Conservation (phyloP, 2,329 filamentous ascomycete species). For the Epichloe glyceriae region DNA sequence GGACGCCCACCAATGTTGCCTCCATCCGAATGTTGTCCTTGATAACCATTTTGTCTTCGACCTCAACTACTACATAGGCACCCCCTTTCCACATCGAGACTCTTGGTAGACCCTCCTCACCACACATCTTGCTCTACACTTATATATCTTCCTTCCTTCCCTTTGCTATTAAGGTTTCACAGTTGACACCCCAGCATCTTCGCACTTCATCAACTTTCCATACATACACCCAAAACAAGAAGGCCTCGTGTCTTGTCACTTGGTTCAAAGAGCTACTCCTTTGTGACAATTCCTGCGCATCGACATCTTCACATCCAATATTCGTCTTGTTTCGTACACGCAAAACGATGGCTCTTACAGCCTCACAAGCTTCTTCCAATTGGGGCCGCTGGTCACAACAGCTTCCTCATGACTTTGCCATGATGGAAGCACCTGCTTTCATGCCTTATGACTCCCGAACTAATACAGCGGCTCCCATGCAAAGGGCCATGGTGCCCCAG, state of each 20-base stretch:
- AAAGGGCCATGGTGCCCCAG: slow-evolving; percentile 32
- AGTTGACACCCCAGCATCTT: neutral
- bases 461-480: slow-evolving; percentile 24
- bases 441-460: slow-evolving; percentile 36
- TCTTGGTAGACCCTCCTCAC: neutral
- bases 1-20: neutral
- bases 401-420: slow-evolving; percentile 31
- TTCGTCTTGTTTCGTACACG: neutral
- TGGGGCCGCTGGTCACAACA: slow-evolving; percentile 46
- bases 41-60: neutral
- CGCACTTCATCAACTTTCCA: neutral
- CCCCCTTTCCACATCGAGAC: slow-evolving; percentile 3
- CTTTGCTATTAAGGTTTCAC: neutral
- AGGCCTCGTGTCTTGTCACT: neutral
- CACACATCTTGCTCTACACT: neutral
- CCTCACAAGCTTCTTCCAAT: slow-evolving; percentile 30
- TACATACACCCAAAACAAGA: neutral
- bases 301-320: neutral
- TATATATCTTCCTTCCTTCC: slow-evolving; percentile 4
- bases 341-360: slow-evolving; percentile 32
- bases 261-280: neutral
- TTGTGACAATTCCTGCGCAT: neutral
- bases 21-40: slow-evolving; percentile 1
- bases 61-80: slow-evolving; percentile 3
- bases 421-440: slow-evolving; percentile 34